Base-by-base conservation (phyloP, 306 rosid species). In the Mimosa bimucronata region DNA sequence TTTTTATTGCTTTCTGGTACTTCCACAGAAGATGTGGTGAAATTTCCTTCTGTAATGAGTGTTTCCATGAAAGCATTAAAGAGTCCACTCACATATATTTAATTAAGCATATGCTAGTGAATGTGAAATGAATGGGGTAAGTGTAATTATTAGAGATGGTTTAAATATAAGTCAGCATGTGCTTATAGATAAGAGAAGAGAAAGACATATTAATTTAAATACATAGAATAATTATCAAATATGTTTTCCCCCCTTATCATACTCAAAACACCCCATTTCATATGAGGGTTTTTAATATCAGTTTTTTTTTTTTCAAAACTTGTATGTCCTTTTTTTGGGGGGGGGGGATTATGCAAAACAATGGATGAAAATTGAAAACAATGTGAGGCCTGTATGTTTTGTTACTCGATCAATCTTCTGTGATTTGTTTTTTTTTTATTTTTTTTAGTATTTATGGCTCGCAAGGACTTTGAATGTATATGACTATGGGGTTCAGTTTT, bases 1-100 rank as follows among this genome's bases (percentile, higher is more conserved):
- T 50, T 42, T 69, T 23, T 23, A 41, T 28, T 68, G 34, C 23
- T 64, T 81, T 66, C 25, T 68, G 80, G 80, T 38, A 52, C 73
- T 67, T 41, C 28, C 48, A 58, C 60, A 45, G n/a, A 34, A 40
- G 19, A 57, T 61, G 16, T 61, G 15, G 16, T 16, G 50, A 40
- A 16, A 3, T 52, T 66, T 66, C n/a, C 37, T 65, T 66, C 29
- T n/a, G n/a, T 26, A 28, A 80, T 73, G 70, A 74, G 70, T 74
- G 41, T 53, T 72, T 25, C 23, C 12, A 15, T 34, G 66, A 80
- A 46, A 45, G 26, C 66, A 34, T 61, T 16, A 16, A 29, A 9
- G 26, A 62, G 58, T 76, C 77, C 81, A 76, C 73, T 41, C 3
- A 68, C 7, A 7, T 64, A 29, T 64, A 55, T 55, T 53, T 57